Evolutionary conservation across 2,329 filamentous ascomycete species (phyloP).

Genomic region (Calonectria pteridis): DNA sequence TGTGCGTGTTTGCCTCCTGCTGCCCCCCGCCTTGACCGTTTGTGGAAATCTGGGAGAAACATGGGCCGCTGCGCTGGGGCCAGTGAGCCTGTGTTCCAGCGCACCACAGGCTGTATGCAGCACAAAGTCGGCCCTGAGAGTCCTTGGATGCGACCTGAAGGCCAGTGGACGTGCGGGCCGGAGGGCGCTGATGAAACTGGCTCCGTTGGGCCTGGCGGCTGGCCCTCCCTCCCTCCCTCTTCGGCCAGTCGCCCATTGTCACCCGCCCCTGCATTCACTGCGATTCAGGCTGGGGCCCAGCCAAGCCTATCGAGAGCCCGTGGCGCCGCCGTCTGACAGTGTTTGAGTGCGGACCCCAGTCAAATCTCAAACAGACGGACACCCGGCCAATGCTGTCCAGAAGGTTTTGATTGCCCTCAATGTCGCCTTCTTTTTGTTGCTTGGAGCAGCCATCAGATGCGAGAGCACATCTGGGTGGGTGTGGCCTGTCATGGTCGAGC

Average conservation of each 20-base stretch:
- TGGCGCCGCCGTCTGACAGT: conserved; percentile 21
- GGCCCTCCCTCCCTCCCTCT: conserved; percentile 9
- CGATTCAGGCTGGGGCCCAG: not conserved
- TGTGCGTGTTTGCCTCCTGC: not conserved
- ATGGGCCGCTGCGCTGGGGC: not conserved
- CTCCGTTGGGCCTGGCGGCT: conserved; percentile 16
- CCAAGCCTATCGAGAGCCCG: not conserved
- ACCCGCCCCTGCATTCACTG: conserved; percentile 28
- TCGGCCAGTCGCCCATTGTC: not conserved
- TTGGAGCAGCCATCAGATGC: not conserved
- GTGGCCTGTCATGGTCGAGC: conserved; percentile 1
- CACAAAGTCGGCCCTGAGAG: not conserved
- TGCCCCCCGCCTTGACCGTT: not conserved
- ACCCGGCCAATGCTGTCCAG: conserved; percentile 9
- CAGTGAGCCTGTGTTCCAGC: not conserved
- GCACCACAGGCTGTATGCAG: conserved; percentile 4
- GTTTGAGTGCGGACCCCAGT: conserved; percentile 27
- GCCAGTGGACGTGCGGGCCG: conserved; percentile 33
- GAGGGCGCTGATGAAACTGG: conserved; percentile 38
- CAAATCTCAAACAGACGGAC: conserved; percentile 40
- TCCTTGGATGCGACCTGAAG: conserved; percentile 5
- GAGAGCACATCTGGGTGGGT: not conserved
- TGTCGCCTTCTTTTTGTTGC: not conserved
- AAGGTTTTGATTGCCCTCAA: not conserved
- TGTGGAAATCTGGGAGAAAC: conserved; percentile 13